These are phyloP conservation scores for Geotrichum carabidarum DNA, from an alignment of 1,139 yeast species.

Conservation along the genomic window DNA sequence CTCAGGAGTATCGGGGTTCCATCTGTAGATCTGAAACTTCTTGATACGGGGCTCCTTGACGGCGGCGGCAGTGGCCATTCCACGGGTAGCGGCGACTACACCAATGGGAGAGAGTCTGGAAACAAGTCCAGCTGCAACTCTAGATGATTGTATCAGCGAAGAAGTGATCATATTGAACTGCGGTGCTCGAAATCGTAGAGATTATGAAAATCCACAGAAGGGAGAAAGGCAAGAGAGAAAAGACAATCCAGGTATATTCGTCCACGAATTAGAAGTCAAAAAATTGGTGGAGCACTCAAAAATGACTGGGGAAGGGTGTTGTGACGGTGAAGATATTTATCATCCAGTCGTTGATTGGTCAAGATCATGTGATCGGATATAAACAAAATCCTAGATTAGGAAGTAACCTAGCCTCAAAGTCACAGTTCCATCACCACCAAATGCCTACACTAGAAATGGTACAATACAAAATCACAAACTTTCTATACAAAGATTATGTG, in stretches of 20 bases:
- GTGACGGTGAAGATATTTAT: no score
- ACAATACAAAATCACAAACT: neutral
- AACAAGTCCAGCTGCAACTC: neutral
- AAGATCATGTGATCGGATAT: no score
- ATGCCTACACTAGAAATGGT: neutral
- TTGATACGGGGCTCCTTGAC: constrained; percentile 52
- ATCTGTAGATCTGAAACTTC: constrained; percentile 88
- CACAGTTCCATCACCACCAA: neutral
- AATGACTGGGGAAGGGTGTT: neutral
- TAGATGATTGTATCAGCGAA: constrained; percentile 4
- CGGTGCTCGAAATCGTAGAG: no score
- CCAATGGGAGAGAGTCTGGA: neutral
- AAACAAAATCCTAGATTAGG: no score
- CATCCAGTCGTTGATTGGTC: no score
- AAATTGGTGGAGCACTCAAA: neutral
- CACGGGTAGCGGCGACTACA: constrained; percentile 16
- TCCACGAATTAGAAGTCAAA: neutral
- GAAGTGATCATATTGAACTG: constrained; percentile 5
- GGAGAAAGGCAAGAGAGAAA: no score
- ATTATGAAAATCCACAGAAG: no score
- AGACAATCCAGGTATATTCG: neutral
- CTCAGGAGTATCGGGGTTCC: constrained; percentile 97
- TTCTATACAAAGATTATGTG: neutral
- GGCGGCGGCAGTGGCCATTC: constrained; percentile 26
- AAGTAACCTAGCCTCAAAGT: no score